Evolutionary conservation across 2,329 filamentous ascomycete genomes (phyloP).

Genomic region (Epichloe festucae): DNA sequence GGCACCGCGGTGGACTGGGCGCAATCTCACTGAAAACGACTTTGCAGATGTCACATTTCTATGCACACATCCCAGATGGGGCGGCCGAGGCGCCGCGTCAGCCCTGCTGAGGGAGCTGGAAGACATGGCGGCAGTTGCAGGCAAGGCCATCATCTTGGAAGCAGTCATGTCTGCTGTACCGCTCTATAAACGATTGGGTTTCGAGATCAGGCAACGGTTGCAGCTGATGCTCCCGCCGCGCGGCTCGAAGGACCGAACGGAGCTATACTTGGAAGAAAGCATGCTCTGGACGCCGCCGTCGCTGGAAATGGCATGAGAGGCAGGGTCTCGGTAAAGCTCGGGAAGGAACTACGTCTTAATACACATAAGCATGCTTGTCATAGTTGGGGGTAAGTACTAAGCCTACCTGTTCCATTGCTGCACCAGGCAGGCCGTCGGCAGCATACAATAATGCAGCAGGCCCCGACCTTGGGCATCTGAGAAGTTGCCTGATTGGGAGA

Average conservation of each 20-base stretch:
- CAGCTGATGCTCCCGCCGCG: conserved; percentile 22
- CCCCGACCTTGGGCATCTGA: neutral
- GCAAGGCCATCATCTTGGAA: conserved; percentile 24
- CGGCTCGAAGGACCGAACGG: conserved; percentile 16
- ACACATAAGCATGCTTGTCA: neutral
- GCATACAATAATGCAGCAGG: too few relatives aligned
- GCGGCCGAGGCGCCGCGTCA: conserved; percentile 23
- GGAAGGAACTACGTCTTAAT: too few relatives aligned
- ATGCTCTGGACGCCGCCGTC: conserved; percentile 18
- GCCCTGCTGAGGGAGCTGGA: conserved; percentile 21
- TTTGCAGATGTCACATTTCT: conserved; percentile 24
- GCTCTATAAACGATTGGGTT: conserved; percentile 26
- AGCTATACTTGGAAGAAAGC: conserved; percentile 20
- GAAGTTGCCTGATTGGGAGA: neutral
- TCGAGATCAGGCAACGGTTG: conserved; percentile 18
- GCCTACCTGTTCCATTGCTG: too few relatives aligned
- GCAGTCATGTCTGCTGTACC: conserved; percentile 24
- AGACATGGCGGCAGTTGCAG: conserved; percentile 18
- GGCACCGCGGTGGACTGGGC: neutral
- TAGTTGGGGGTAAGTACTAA: neutral
- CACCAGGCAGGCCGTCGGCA: too few relatives aligned
- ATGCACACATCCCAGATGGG: conserved; percentile 23
- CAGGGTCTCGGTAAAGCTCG: too few relatives aligned
- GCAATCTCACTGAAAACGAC: neutral
- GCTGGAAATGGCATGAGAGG: neutral